These are phyloP conservation scores for Xylaria longipes DNA, from an alignment of 495 filamentous ascomycete genomes.

Conservation along the genomic window DNA sequence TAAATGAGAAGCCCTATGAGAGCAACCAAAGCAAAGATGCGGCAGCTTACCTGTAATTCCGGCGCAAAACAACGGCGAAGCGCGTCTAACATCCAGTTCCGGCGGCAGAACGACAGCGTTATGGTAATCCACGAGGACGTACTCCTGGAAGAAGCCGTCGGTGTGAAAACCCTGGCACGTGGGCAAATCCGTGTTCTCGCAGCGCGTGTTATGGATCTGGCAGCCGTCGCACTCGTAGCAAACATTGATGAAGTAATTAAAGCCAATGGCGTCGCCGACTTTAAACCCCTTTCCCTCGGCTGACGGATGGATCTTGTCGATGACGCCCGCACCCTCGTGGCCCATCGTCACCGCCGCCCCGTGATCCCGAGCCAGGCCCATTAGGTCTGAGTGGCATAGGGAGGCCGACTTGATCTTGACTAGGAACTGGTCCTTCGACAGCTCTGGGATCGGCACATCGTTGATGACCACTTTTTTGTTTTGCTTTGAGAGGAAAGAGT, in stretches of 20 bases:
- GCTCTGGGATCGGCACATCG: slow-evolving; percentile 46
- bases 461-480: slow-evolving; percentile 32
- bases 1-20: background rate
- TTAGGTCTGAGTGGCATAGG: slow-evolving; percentile 47
- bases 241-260: slow-evolving; percentile 45
- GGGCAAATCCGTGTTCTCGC: slow-evolving; percentile 40
- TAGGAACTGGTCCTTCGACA: slow-evolving; percentile 40
- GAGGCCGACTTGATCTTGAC: slow-evolving; percentile 48
- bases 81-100: slow-evolving; percentile 39
- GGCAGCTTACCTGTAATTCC: slow-evolving; percentile 40
- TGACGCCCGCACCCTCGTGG: slow-evolving; percentile 49
- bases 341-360: slow-evolving; percentile 41
- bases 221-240: slow-evolving; percentile 51
- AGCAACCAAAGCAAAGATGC: background rate
- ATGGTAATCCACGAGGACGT: slow-evolving; percentile 45
- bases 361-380: slow-evolving; percentile 15
- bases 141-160: slow-evolving; percentile 50
- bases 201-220: slow-evolving; percentile 45
- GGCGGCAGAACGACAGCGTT: slow-evolving; percentile 44
- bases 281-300: slow-evolving; percentile 48
- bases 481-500: background rate
- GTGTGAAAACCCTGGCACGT: slow-evolving; percentile 45
- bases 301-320: slow-evolving; percentile 40
- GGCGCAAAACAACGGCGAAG: slow-evolving; percentile 47
- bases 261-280: slow-evolving; percentile 45